Conservation (phyloP, 2,329 filamentous ascomycete species). For the Pezicula radicicola region DNA sequence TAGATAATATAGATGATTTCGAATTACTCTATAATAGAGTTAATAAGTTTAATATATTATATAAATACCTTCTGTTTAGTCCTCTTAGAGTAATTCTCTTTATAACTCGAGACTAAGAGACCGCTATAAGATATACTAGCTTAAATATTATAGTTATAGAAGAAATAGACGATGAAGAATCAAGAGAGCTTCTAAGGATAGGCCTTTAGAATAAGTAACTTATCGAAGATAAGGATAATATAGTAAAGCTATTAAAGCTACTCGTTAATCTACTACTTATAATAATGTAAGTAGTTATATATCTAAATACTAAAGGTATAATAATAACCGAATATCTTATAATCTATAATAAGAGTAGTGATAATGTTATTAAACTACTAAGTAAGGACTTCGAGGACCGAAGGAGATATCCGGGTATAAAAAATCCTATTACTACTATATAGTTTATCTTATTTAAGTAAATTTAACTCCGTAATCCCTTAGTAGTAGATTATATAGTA, state of each 20-base stretch:
- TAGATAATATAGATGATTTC: background rate
- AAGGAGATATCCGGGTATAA: background rate
- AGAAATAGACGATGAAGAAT: background rate
- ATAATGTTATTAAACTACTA: constrained; percentile 7
- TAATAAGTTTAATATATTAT: background rate
- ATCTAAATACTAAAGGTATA: constrained; percentile 4
- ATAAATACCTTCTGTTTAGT: constrained; percentile 1
- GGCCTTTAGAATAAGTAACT: constrained; percentile 11
- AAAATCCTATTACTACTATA: constrained; percentile 2
- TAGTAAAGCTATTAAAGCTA: background rate
- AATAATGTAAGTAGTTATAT: constrained; percentile 10
- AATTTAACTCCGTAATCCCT: constrained; percentile 1
- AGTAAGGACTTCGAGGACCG: constrained; percentile 6
- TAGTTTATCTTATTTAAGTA: constrained; percentile 4
- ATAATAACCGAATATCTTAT: constrained; percentile 8
- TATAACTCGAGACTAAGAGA: background rate
- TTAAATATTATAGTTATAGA: background rate
- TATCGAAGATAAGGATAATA: background rate
- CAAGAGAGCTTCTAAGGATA: background rate
- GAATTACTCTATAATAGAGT: background rate
- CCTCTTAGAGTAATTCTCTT: background rate
- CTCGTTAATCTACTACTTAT: constrained; percentile 1
- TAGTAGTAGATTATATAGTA: background rate
- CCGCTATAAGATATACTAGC: background rate
- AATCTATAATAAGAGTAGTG: constrained; percentile 8